A percentile compares a stretch with the other conserved stretches of the same genome.
Conservation (phyloP, 208 protist species). For the Trypanosoma brucei region DNA sequence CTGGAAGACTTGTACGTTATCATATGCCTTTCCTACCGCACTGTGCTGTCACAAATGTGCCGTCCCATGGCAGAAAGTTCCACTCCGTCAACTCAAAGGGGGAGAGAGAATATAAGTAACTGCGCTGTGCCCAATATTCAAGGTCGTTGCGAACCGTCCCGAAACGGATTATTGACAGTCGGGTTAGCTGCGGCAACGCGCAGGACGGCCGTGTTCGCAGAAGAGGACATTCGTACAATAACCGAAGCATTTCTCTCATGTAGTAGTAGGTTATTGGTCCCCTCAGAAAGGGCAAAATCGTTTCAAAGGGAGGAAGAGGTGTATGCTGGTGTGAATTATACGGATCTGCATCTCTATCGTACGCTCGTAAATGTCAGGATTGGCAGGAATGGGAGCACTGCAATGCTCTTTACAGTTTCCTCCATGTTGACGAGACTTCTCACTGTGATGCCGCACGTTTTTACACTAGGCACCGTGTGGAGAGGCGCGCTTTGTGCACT, state of each 20-base stretch:
- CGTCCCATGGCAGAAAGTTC: background rate
- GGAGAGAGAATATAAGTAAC: background rate
- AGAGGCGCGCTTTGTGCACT: slow-evolving; percentile 39
- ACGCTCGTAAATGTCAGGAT: background rate
- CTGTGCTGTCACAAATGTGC: slow-evolving; percentile 4
- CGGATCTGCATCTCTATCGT: background rate
- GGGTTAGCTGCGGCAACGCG: slow-evolving; percentile 20
- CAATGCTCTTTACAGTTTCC: slow-evolving; percentile 46
- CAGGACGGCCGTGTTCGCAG: slow-evolving; percentile 12
- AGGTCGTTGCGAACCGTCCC: background rate
- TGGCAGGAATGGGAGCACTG: slow-evolving; percentile 20
- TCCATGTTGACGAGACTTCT: slow-evolving; percentile 43
- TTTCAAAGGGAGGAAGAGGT: too few relatives aligned
- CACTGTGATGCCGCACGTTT: slow-evolving; percentile 17
- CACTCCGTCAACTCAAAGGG: background rate
- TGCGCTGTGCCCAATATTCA: background rate
- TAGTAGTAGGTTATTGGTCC: background rate
- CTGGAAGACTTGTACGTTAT: slow-evolving; percentile 72
- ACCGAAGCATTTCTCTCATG: slow-evolving; percentile 23
- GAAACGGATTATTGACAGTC: background rate
- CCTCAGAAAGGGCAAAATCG: too few relatives aligned
- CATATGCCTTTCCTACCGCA: slow-evolving; percentile 32
- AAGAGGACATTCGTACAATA: slow-evolving; percentile 24
- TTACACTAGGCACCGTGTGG: slow-evolving; percentile 32
- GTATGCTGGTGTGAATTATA: too few relatives aligned